Conservation (phyloP, 352 stramenopile genomes). For the Pythium insidiosum region DNA sequence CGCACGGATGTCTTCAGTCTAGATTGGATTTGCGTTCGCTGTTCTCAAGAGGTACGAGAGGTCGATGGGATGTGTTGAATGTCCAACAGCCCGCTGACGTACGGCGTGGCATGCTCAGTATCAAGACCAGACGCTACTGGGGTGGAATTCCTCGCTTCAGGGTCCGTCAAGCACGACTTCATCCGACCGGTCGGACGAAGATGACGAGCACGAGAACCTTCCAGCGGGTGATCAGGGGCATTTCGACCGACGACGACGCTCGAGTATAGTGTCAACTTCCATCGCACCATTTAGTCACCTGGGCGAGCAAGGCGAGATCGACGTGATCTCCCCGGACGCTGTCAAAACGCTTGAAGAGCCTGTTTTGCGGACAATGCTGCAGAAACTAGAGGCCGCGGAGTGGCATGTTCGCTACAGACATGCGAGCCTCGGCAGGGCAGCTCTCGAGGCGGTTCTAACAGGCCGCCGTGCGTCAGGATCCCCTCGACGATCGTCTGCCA, state of each 20-base stretch:
- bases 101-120: too few relatives aligned
- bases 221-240: too few relatives aligned
- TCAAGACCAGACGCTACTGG: slow-evolving; percentile 18
- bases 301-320: too few relatives aligned
- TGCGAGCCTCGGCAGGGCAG: slow-evolving; percentile 17
- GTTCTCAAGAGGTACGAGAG: slow-evolving; percentile 29
- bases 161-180: background rate
- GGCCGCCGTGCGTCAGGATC: slow-evolving; percentile 1
- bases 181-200: background rate
- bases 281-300: too few relatives aligned
- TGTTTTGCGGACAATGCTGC: slow-evolving; percentile 17
- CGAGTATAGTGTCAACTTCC: too few relatives aligned
- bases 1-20: slow-evolving; percentile 23
- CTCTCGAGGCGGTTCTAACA: slow-evolving; percentile 14
- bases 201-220: too few relatives aligned
- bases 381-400: slow-evolving; percentile 36
- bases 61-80: too few relatives aligned
- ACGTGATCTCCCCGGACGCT: too few relatives aligned
- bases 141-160: background rate
- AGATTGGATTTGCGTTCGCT: slow-evolving; percentile 43
- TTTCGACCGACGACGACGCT: too few relatives aligned
- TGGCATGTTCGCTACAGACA: slow-evolving; percentile 33
- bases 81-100: too few relatives aligned
- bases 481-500: background rate
- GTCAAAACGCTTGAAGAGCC: slow-evolving; percentile 7